Evolutionary conservation across 768 basidiomycete species (phyloP).

Genomic region (Suillus decipiens): DNA sequence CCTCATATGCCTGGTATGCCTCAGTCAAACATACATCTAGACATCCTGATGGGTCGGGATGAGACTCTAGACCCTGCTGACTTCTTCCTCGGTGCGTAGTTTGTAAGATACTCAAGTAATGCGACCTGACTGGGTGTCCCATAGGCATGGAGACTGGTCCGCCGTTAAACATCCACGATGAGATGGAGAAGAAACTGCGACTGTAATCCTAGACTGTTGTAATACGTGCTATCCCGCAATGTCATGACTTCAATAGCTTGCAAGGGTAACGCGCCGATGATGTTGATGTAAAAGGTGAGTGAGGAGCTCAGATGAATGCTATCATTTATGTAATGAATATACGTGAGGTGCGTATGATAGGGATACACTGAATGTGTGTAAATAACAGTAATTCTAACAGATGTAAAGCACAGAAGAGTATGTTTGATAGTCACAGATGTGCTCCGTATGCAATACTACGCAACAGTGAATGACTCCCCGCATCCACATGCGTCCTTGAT

Average conservation of each 20-base stretch:
- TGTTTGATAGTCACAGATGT: constrained; percentile 12
- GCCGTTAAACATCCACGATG: constrained; percentile 58
- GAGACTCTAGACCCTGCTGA: constrained; percentile 78
- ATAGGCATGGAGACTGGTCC: constrained; percentile 56
- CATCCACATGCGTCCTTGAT: constrained; percentile 95
- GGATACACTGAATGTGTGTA: constrained; percentile 27
- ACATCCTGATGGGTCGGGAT: constrained; percentile 93
- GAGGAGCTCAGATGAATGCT: background rate
- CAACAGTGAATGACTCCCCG: constrained; percentile 86
- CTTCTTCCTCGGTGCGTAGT: constrained; percentile 69
- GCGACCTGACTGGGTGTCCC: constrained; percentile 10
- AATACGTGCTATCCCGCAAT: background rate
- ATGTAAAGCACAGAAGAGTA: constrained; percentile 8
- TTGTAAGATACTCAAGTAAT: background rate
- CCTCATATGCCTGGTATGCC: constrained; percentile 65
- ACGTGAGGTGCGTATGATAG: constrained; percentile 22
- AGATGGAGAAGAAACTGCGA: constrained; percentile 64
- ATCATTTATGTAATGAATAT: constrained; percentile 17
- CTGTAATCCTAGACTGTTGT: constrained; percentile 35
- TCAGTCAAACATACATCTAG: constrained; percentile 81
- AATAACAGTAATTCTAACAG: constrained; percentile 5
- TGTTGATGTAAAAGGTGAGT: background rate
- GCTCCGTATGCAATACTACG: constrained; percentile 18
- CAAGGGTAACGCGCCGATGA: background rate
- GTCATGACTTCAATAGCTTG: background rate